phyloP scores from a whole-genome alignment of 2,329 filamentous ascomycete species.

The Mollisiaceae sp. region DNA sequence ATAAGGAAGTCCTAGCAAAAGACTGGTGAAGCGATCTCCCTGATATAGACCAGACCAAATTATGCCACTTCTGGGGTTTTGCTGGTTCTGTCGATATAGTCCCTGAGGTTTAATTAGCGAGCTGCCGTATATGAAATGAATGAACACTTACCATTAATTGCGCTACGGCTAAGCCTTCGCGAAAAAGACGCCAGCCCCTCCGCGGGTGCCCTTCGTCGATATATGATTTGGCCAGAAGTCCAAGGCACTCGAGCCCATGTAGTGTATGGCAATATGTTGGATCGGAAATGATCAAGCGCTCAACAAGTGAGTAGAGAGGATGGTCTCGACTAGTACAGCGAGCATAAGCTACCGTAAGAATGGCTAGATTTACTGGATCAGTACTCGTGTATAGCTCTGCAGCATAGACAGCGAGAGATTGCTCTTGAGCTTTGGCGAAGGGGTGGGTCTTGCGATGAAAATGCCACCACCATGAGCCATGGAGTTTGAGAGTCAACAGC shows the following conservation, averaged over 20 bases:
- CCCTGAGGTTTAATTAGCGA: not conserved
- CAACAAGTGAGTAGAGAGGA: constrained; percentile 36
- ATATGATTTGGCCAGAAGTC: constrained; percentile 50
- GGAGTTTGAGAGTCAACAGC: not conserved
- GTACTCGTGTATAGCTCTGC: constrained; percentile 44
- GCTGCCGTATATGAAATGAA: not conserved
- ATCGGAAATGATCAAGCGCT: constrained; percentile 48
- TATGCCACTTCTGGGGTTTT: not conserved
- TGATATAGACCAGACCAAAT: constrained; percentile 32
- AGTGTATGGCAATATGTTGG: constrained; percentile 48
- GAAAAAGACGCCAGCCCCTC: constrained; percentile 48
- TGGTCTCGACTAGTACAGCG: constrained; percentile 39
- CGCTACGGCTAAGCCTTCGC: constrained; percentile 48
- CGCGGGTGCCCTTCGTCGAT: constrained; percentile 51
- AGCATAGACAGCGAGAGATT: constrained; percentile 43
- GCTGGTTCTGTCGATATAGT: not conserved
- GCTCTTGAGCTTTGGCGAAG: constrained; percentile 24
- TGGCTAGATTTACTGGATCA: constrained; percentile 47
- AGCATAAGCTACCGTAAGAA: constrained; percentile 46
- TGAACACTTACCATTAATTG: constrained; percentile 41
- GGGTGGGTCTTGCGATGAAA: constrained; percentile 11
- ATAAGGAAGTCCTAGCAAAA: constrained; percentile 51
- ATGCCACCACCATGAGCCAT: constrained; percentile 15
- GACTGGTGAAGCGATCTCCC: constrained; percentile 50
- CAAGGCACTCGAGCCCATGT: constrained; percentile 50